Percentiles rank a stretch among this genome's conserved stretches.
These are phyloP conservation scores for Fusarium gaditjirri DNA, from an alignment of 2,329 filamentous ascomycete species.

Conservation along the genomic window DNA sequence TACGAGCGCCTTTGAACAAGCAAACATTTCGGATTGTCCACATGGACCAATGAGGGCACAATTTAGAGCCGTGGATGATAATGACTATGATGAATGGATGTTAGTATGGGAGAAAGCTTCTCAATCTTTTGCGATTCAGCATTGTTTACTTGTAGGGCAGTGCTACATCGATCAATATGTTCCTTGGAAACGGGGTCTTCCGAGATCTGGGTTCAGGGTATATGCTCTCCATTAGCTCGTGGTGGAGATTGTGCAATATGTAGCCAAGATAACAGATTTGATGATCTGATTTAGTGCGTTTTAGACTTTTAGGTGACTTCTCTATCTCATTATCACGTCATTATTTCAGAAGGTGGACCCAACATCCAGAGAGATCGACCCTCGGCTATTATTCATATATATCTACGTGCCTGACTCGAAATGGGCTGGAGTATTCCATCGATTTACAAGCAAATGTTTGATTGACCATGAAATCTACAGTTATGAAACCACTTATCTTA, in stretches of 20 bases:
- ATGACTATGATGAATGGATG: background rate
- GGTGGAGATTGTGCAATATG: too few relatives aligned
- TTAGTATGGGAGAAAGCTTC: background rate
- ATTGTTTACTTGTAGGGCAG: background rate
- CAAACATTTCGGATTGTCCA: accelerated
- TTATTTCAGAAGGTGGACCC: background rate
- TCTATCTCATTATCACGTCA: background rate
- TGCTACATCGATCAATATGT: background rate
- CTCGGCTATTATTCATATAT: background rate
- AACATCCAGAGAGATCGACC: background rate
- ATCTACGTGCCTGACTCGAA: accelerated
- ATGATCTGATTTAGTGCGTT: too few relatives aligned
- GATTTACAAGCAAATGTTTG: accelerated
- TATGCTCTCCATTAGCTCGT: background rate
- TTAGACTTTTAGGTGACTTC: accelerated
- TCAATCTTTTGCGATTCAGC: background rate
- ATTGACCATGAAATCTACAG: accelerated
- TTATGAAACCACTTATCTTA: background rate
- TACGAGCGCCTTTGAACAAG: background rate
- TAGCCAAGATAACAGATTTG: too few relatives aligned
- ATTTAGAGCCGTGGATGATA: background rate
- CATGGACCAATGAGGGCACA: background rate
- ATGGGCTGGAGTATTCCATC: accelerated
- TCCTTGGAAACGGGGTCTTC: background rate
- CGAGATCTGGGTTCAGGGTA: background rate